Evolutionary conservation across 768 basidiomycete genomes (phyloP).

Genomic region (Suillus tomentosus): DNA sequence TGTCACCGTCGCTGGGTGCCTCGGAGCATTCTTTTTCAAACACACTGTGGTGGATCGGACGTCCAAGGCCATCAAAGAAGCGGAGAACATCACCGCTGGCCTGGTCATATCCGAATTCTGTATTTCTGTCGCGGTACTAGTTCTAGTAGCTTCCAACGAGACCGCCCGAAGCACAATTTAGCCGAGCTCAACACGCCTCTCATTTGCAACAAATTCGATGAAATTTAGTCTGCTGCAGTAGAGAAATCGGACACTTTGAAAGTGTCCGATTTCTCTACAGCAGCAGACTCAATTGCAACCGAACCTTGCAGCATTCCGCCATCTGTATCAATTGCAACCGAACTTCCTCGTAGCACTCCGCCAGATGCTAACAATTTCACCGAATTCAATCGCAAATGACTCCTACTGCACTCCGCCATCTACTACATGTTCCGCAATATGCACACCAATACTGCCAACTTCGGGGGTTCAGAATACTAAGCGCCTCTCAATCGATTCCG

Average conservation of each 20-base stretch:
- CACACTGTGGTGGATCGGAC: not conserved
- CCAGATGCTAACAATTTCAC: not conserved
- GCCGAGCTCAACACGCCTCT: not conserved
- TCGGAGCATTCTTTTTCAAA: not conserved
- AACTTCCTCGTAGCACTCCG: not conserved
- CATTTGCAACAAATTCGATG: not conserved
- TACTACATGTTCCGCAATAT: not conserved
- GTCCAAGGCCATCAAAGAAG: not conserved
- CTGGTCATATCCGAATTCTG: not conserved
- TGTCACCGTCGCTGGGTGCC: constrained; percentile 1
- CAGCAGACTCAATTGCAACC: not conserved
- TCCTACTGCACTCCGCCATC: not conserved
- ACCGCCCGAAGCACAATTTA: not conserved
- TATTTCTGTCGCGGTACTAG: not conserved
- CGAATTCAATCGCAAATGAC: not conserved
- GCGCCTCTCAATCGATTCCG: not conserved
- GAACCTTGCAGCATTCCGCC: not conserved
- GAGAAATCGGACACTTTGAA: no score
- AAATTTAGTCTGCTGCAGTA: no score
- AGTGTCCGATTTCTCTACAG: not conserved
- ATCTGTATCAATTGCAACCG: not conserved
- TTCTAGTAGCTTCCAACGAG: not conserved
- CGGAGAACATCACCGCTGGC: not conserved
- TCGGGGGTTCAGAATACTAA: not conserved
- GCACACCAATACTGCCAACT: not conserved